phyloP scores from a whole-genome alignment of 1,284 basidiomycete genomes.

The Cutaneotrichosporon curvatum region DNA sequence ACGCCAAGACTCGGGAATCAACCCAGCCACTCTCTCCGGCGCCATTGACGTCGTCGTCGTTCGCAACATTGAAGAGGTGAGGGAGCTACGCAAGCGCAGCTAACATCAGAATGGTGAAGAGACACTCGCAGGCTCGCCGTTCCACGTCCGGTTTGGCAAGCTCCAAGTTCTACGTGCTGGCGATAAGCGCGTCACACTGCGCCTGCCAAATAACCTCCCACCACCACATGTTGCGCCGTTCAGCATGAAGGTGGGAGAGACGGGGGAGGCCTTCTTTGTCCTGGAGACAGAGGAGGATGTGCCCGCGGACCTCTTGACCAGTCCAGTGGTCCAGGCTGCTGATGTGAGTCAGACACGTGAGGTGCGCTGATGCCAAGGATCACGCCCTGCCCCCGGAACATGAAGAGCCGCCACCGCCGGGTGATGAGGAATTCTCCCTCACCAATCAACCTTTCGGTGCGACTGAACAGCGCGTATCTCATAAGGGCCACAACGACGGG shows the following conservation, averaged over 20 bases:
- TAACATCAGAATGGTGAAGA: conserved; percentile 41
- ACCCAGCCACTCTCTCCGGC: conserved; percentile 87
- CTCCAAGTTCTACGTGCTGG: conserved; percentile 89
- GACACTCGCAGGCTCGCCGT: conserved; percentile 85
- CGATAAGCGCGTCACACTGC: conserved; percentile 87
- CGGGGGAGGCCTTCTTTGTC: conserved; percentile 98
- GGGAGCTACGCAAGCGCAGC: conserved; percentile 1
- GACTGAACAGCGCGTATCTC: conserved; percentile 27
- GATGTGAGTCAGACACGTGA: conserved; percentile 31
- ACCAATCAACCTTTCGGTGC: conserved; percentile 43
- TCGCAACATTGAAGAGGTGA: conserved; percentile 59
- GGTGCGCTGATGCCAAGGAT: conserved; percentile 3
- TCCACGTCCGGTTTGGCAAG: conserved; percentile 98
- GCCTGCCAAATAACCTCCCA: conserved; percentile 51
- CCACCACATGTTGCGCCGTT: conserved; percentile 58
- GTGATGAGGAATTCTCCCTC: conserved; percentile 5
- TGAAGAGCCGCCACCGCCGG: not conserved
- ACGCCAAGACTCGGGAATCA: conserved; percentile 55
- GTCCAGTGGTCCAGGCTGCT: conserved; percentile 62
- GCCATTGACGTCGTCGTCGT: conserved; percentile 97
- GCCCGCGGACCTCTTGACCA: conserved; percentile 87
- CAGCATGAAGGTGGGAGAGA: conserved; percentile 97
- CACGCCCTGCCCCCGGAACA: not conserved
- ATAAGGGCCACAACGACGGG: conserved; percentile 16
- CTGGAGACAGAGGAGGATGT: conserved; percentile 94